These are phyloP conservation scores for Didymella exigua DNA, from an alignment of 2,329 filamentous ascomycete species.

Conservation along the genomic window DNA sequence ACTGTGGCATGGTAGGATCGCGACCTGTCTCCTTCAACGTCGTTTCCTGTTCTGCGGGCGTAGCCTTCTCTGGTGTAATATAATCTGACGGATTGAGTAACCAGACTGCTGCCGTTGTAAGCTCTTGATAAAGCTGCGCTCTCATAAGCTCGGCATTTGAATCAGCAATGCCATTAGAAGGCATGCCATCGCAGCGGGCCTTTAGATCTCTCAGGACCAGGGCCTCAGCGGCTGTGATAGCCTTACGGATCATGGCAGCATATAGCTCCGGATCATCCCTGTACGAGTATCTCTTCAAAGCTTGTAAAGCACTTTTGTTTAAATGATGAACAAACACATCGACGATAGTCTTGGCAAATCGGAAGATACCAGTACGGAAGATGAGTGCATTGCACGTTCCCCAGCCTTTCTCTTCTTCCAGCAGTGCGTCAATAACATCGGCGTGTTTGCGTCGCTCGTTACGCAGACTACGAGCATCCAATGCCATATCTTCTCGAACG, in stretches of 20 bases:
- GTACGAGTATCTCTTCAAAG: neutral
- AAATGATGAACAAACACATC: conserved; percentile 25
- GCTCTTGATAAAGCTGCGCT: conserved; percentile 5
- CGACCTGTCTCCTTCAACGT: conserved; percentile 11
- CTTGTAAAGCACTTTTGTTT: conserved; percentile 9
- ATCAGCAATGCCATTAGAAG: neutral
- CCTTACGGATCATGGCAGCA: conserved; percentile 13
- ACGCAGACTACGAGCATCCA: conserved; percentile 61
- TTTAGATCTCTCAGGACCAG: conserved; percentile 20
- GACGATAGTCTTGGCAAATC: conserved; percentile 35
- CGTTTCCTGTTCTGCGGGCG: neutral
- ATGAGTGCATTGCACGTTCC: conserved; percentile 23
- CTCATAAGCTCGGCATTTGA: conserved; percentile 13
- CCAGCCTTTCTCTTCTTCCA: conserved; percentile 3
- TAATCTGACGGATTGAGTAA: neutral
- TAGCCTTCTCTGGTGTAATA: neutral
- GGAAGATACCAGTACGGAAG: conserved; percentile 31
- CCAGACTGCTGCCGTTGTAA: neutral
- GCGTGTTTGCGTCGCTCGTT: conserved; percentile 35
- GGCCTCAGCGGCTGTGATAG: conserved; percentile 26
- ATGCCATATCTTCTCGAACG: conserved; percentile 74
- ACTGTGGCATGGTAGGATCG: conserved; percentile 72
- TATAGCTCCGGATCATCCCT: neutral
- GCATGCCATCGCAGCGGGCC: conserved; percentile 8
- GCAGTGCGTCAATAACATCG: conserved; percentile 24